These are phyloP conservation scores for Aspergillus sojae DNA, from an alignment of 2,329 filamentous ascomycete genomes.

Conservation along the genomic window DNA sequence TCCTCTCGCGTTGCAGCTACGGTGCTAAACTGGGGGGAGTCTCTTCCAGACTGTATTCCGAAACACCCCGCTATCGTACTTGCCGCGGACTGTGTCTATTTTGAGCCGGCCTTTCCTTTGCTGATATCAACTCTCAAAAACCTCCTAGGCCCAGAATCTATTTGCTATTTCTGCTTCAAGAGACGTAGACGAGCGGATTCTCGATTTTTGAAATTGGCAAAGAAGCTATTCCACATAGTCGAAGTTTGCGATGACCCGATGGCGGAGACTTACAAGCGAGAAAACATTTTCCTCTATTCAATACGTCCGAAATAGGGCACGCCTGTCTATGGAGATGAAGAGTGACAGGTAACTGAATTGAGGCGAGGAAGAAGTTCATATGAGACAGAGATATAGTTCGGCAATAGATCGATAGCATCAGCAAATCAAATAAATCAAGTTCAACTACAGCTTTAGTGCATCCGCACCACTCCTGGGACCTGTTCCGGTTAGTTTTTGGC, in stretches of 20 bases:
- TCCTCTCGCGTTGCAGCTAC: constrained; percentile 64
- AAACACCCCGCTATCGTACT: constrained; percentile 75
- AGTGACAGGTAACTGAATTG: not conserved
- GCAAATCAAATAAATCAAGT: not conserved
- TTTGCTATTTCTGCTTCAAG: constrained; percentile 94
- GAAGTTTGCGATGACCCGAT: constrained; percentile 62
- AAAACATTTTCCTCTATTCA: constrained; percentile 44
- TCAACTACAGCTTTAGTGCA: constrained; percentile 38
- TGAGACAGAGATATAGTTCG: not conserved
- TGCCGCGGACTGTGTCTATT: constrained; percentile 97
- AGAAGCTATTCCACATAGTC: constrained; percentile 65
- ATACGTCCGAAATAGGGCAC: constrained; percentile 32
- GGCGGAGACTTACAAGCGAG: constrained; percentile 36
- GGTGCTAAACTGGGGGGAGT: constrained; percentile 75
- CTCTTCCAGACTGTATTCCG: constrained; percentile 42
- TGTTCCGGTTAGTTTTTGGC: constrained; percentile 63
- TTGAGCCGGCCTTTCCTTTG: constrained; percentile 91
- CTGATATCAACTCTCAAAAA: constrained; percentile 76
- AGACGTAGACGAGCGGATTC: constrained; percentile 80
- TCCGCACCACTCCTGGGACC: constrained; percentile 30
- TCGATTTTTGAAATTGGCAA: constrained; percentile 72
- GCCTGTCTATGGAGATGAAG: not conserved
- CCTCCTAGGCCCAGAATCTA: constrained; percentile 64
- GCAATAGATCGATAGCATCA: not conserved
- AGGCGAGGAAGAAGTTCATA: not conserved